Evolutionary conservation across 75 land plant genomes (phyloP), one percentile per base, ranked within the genome.

Genomic region (Cryptomeria japonica): DNA sequence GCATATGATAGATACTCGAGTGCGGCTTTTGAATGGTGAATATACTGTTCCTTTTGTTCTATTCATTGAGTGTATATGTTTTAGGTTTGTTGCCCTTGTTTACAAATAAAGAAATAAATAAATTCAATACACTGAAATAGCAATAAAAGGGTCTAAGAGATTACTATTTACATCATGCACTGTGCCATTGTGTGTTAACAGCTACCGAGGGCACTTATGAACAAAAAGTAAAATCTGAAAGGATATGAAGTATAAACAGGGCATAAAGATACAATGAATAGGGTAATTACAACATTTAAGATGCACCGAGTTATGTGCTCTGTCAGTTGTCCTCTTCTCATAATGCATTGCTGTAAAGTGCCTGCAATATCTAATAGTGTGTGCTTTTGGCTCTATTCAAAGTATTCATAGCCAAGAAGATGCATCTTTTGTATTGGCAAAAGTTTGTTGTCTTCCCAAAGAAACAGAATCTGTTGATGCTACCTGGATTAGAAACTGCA

Each of bases 21-120:
- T 95, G 39, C 96, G 99, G 64, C 92, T 97, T 72, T 86, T 98
- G 76, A 98, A 98, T 95, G 99, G 99, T 92, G 89, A 91, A 86
- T 38, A 25, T 28, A 6, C 72, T 64, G 58, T 85, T 28, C 49
- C 2, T 47, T 31, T 31, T 70, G 28, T 51, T 85, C 49, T 47
- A 31, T 46, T 44, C 34, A 32, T 41, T 47, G 31, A 82, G 1
- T 39, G 19, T 77, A 80, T 39, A 80, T 44, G 28, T 42, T 56
- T 88, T 38, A 22, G n/a, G 46, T 3, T 42, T 58, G 4, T 47
- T 42, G 87, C 31, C n/a, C 73, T 36, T 85, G 32, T 36, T 36
- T 19, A 85, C 31, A 85, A 12, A 46, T 72, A 42, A n/a, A 46
- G 84, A 42, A 80, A 80, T 0, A 80, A 41, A 16, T 42, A 25